phyloP scores from a whole-genome alignment of 140 eudicot species.

The Anethum foeniculum region DNA sequence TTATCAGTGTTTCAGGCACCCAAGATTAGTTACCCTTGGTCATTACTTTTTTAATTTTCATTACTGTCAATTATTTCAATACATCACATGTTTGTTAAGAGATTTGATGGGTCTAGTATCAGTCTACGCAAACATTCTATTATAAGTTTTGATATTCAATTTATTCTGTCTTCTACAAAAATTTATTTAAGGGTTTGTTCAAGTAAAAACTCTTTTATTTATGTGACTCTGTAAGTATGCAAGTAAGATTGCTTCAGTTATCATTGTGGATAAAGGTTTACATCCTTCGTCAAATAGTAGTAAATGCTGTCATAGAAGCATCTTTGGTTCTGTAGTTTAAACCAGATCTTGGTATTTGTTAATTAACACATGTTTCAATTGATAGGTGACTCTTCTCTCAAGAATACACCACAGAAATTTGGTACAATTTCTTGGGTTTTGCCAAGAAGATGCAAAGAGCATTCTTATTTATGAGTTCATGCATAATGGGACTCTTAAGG shows the following conservation, averaged over 20 bases:
- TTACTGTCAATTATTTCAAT: not conserved
- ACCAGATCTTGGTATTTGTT: not conserved
- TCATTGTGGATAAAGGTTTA: not conserved
- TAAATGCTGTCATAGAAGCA: not conserved
- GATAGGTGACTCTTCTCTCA: conserved; percentile 91
- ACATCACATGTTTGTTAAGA: not conserved
- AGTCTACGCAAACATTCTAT: not conserved
- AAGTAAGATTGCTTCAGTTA: not conserved
- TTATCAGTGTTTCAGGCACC: not conserved
- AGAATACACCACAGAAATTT: conserved; percentile 96
- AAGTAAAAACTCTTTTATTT: not conserved
- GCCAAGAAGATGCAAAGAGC: conserved; percentile 92
- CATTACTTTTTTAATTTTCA: not conserved
- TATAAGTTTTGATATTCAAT: not conserved
- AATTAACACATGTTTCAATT: conserved; percentile 6
- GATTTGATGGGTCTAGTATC: not conserved
- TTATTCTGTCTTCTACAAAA: not conserved
- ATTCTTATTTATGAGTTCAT: conserved; percentile 92
- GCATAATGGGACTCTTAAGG: conserved; percentile 97
- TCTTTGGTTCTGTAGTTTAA: not conserved
- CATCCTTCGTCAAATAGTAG: not conserved
- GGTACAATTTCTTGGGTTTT: conserved; percentile 93
- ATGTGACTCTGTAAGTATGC: not conserved
- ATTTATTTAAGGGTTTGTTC: not conserved
- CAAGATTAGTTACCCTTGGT: not conserved